phyloP scores from a whole-genome alignment of 2,329 filamentous ascomycete species.

The Penicillium sp. region DNA sequence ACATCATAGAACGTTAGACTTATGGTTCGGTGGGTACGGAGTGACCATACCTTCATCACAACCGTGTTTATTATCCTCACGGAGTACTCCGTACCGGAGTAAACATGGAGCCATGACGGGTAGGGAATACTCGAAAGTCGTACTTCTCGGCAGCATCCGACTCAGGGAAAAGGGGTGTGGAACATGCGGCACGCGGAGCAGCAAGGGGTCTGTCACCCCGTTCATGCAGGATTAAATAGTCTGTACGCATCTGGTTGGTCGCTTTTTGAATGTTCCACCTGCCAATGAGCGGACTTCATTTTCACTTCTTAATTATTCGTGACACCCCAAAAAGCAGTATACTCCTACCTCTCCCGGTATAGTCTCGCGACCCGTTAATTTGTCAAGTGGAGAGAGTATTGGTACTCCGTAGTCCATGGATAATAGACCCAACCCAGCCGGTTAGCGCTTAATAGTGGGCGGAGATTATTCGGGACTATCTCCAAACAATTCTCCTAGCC shows the following conservation, averaged over 20 bases:
- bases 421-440: neutral
- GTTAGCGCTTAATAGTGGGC: conserved; percentile 4
- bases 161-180: conserved; percentile 21
- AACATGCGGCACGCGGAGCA: conserved; percentile 36
- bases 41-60: too few relatives aligned
- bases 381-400: too few relatives aligned
- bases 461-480: conserved; percentile 10
- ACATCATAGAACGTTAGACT: neutral
- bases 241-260: conserved; percentile 10
- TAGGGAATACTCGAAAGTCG: too few relatives aligned
- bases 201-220: conserved; percentile 31
- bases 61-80: too few relatives aligned
- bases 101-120: too few relatives aligned
- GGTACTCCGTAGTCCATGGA: neutral
- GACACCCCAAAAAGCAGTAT: neutral
- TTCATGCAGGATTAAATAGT: conserved; percentile 28
- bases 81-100: too few relatives aligned
- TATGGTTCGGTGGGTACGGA: neutral
- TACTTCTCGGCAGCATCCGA: conserved; percentile 7
- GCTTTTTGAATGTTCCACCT: neutral
- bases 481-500: conserved; percentile 6
- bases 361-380: neutral
- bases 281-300: neutral
- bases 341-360: conserved; percentile 3
- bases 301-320: neutral